A percentile compares a stretch with the other conserved stretches of the same genome.
These are phyloP conservation scores for Candida ficus DNA, from an alignment of 805 yeast species.

Conservation along the genomic window DNA sequence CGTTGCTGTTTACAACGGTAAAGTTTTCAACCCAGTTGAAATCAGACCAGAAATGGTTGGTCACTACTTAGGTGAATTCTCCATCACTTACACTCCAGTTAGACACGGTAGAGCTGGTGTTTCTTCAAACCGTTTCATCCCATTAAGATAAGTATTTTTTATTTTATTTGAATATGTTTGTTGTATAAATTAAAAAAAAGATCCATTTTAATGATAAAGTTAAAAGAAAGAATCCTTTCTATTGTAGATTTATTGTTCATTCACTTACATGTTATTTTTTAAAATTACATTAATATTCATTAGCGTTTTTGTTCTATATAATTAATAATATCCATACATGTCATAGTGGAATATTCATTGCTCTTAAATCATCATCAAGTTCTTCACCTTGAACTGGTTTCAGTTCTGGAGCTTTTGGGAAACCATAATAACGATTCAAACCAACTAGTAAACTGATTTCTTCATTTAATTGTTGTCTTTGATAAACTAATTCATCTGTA, in stretches of 20 bases:
- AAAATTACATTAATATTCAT: conserved; percentile 2
- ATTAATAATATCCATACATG: neutral
- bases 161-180: conserved; percentile 17
- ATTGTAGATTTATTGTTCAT: no score
- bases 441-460: conserved; percentile 72
- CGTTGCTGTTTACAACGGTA: conserved; percentile 99
- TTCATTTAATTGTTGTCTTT: conserved; percentile 58
- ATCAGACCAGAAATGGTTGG: conserved; percentile 99
- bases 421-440: conserved; percentile 59
- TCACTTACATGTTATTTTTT: neutral
- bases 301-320: neutral
- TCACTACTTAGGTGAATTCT: conserved; percentile 99
- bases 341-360: conserved; percentile 34
- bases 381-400: conserved; percentile 66
- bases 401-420: conserved; percentile 78
- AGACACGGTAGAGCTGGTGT: conserved; percentile 98
- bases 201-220: conserved; percentile 14
- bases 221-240: no score
- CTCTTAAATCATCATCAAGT: conserved; percentile 62
- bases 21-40: conserved; percentile 98
- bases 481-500: conserved; percentile 49
- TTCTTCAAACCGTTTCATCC: conserved; percentile 70
- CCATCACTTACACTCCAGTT: conserved; percentile 99
- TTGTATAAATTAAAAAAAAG: conserved; percentile 12
- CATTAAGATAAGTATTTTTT: conserved; percentile 44